Base-by-base conservation (phyloP, 805 yeast genomes). In the Candida palmyrensis region DNA sequence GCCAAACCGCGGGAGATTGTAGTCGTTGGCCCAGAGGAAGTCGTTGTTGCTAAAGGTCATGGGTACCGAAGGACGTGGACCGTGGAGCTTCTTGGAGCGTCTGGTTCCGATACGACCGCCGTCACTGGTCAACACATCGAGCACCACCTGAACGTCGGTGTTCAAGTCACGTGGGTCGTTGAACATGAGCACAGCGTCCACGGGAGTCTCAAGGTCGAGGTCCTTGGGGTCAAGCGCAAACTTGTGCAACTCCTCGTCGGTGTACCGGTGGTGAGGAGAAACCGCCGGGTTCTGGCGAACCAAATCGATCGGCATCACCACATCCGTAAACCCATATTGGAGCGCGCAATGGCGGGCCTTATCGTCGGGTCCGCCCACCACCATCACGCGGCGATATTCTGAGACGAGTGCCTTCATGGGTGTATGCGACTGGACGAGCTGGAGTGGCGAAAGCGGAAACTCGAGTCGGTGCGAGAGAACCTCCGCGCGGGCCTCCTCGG, bases 151-250 rank as follows among this genome's bases (percentile, higher is more conserved):
- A 6, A 80, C 48, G 53, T 88, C 97, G 1, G 89, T 74, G 1
- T 85, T 88, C 79, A 87, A 71, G 53, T 88, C 96, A 38, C 95
- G 66, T 3, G 96, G 88, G 55, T 89, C 97, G 49, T 83, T 83
- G 57, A 88, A 87, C 17, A 88, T 87, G 40, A 89, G 59, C 1
- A 89, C 66, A 2, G 88, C 89, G 42, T 87, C 95, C 38, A 85
- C 67, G 14, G 74, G 73, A 38, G 56, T 58, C 44, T 36, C 33
- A 36, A 41, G 40, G 37, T 50, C 58, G 30, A 45, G 35, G 26
- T 43, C 38, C 24, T 24, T 27, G 2, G 67, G 63, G 16, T 51
- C 53, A 15, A 51, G 49, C 0, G 71, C 68, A 57, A 65, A 76
- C 28, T 52, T 43, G 11, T 59, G 55, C 23, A 73, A 39, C 26